phyloP scores from a whole-genome alignment of 2,329 filamentous ascomycete species.

The Alternaria novae-zelandiae region DNA sequence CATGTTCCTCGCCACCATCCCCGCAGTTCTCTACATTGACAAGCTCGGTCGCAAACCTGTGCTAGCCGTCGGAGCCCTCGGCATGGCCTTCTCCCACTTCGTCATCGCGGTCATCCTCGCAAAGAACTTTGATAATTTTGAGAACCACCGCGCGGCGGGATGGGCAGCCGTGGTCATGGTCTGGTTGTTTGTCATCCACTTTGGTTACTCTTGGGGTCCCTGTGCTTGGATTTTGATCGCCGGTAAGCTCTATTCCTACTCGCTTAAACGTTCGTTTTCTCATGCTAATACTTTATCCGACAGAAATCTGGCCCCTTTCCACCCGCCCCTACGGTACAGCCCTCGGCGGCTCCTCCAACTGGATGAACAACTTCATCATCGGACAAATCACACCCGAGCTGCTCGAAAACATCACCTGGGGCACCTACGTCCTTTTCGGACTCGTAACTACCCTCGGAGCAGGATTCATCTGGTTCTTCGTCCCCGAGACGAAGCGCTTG shows the following conservation, averaged over 20 bases:
- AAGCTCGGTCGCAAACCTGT: slow-evolving; percentile 69
- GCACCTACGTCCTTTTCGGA: slow-evolving; percentile 76
- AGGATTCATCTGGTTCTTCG: slow-evolving; percentile 58
- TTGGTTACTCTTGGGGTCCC: slow-evolving; percentile 78
- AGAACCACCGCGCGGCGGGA: slow-evolving; percentile 63
- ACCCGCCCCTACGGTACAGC: slow-evolving; percentile 72
- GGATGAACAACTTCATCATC: slow-evolving; percentile 65
- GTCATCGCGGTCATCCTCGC: slow-evolving; percentile 75
- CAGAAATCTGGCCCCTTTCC: slow-evolving; percentile 72
- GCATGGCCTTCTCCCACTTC: slow-evolving; percentile 73
- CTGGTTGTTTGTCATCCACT: slow-evolving; percentile 77
- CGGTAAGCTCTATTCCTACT: not conserved
- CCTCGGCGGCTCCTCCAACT: slow-evolving; percentile 62
- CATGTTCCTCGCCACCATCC: slow-evolving; percentile 68
- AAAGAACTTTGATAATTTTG: slow-evolving; percentile 65
- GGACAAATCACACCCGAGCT: slow-evolving; percentile 74
- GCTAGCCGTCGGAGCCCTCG: slow-evolving; percentile 68
- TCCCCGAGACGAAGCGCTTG: slow-evolving; percentile 62
- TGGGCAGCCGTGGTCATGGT: slow-evolving; percentile 75
- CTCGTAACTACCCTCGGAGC: slow-evolving; percentile 68
- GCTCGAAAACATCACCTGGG: slow-evolving; percentile 68
- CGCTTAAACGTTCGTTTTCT: too few relatives aligned
- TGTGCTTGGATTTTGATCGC: slow-evolving; percentile 77
- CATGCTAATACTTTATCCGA: too few relatives aligned
- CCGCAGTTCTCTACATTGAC: slow-evolving; percentile 70